Percentiles rank a stretch among this genome's conserved stretches.
These are phyloP conservation scores for Neurospora sp. DNA, from an alignment of 495 filamentous ascomycete genomes.

Conservation along the genomic window DNA sequence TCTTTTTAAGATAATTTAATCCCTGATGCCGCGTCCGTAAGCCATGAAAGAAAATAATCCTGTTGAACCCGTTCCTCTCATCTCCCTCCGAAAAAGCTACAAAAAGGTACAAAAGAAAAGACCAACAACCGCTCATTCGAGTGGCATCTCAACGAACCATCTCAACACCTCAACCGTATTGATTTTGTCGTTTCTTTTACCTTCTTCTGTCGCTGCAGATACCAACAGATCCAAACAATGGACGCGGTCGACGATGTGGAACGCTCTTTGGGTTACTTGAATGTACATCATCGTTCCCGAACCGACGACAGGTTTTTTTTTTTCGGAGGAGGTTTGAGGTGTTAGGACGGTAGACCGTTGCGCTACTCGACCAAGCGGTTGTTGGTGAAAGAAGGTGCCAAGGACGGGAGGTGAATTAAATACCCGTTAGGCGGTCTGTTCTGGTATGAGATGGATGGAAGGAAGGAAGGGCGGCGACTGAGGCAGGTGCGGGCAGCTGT, in stretches of 20 bases:
- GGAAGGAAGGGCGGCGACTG: not conserved
- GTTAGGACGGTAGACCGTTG: not conserved
- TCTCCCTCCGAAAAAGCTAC: not conserved
- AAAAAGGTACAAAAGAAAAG: not conserved
- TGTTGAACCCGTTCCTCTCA: not conserved
- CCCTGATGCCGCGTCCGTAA: not conserved
- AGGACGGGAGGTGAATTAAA: not conserved
- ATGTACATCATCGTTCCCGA: not conserved
- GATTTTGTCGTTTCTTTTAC: not conserved
- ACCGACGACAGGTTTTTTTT: not conserved
- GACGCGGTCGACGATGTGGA: not conserved
- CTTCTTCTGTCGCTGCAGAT: not conserved
- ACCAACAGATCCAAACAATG: not conserved
- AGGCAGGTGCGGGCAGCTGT: not conserved
- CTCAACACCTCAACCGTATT: not conserved
- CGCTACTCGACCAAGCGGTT: not conserved
- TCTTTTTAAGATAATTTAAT: not conserved
- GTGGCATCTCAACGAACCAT: not conserved
- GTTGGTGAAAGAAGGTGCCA: not conserved
- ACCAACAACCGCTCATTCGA: not conserved
- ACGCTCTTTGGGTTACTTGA: not conserved
- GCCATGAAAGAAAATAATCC: not conserved
- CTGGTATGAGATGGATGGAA: not conserved
- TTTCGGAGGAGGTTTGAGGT: not conserved
- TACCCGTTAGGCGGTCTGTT: not conserved